Base-by-base conservation (phyloP, 1,284 basidiomycete genomes). In the Naganishia albida region DNA sequence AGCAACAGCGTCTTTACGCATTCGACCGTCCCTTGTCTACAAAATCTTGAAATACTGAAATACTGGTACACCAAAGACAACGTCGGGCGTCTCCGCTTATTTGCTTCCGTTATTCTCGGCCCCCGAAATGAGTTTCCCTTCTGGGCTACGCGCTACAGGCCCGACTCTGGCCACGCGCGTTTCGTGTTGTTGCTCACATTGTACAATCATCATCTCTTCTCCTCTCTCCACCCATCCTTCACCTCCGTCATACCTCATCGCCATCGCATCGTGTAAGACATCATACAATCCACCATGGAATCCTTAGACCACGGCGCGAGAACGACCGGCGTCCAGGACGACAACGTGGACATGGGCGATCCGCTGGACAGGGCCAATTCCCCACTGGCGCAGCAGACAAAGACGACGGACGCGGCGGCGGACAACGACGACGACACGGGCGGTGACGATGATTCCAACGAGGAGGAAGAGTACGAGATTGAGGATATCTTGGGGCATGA, bases 391-490 rank as follows among this genome's bases (percentile, higher is more conserved):
- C 15, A 34, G 30, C n/a, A 15, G 48, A 30, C 46, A 7, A 46
- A 52, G 56, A 42, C 20, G 26, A 54, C 30, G 16, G 49, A 3
- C n/a, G 56, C 34, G 25, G 49, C 38, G 16, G 34, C 40, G 25
- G 57, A 43, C 4, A 64, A 54, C 1, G n/a, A n/a, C n/a, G n/a
- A n/a, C n/a, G n/a, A n/a, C n/a, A n/a, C n/a, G 34, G 34, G 34
- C 34, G 34, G 34, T 4, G 26, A 46, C 16, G 66, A 60, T 34
- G 68, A 69, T n/a, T 55, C 63, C 15, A 69, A 68, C 25, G 52
- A 65, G 1, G 54, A 66, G 1, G 70, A 63, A 6, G 64, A 65
- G 28, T 78, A 78, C 57, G 66, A 67, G 52, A 67, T 67, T 34
- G 63, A 67, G 46, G 63, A 57, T 39, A 67, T 67, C 66, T 62